Base-by-base conservation (phyloP, 2,329 filamentous ascomycete species). In the Macroventuria anomochaeta region DNA sequence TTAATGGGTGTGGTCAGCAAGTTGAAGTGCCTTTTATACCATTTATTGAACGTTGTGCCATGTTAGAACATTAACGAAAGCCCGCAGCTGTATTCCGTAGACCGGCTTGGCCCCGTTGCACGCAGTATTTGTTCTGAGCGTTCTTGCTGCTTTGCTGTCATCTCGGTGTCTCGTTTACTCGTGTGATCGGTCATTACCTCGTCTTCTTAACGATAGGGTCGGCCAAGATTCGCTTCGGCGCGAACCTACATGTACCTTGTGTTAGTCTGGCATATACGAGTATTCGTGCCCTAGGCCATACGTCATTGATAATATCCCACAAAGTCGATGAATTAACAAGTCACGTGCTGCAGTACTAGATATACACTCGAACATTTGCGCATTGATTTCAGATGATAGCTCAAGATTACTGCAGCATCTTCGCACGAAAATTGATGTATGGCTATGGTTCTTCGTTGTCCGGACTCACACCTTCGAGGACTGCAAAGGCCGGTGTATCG, bases 391-490 rank as follows among this genome's bases (percentile, higher is more conserved):
- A 17, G 15, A 11, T 17, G 2, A 7, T 3, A 36, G 2, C 18
- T 44, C 46, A 46, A 23, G 41, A 38, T 15, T 46, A 18, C 20
- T 58, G 49, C 6, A 52, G 3, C 28, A 52, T 58, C 12, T 34
- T 29, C n/a, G 51, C 38, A 15, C 43, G 55, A 10, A 58, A 42
- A 31, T 63, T 63, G 20, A 49, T 20, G 26, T 57, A 59, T 17
- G 56, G 56, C 11, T 49, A 54, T 12, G 56, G 56, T 13, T 50
- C 37, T 1, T 53, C 44, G 13, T 32, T 42, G 8, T 52, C 39
- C 1, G 56, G 54, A 42, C 55, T 43, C 1, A 63, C 49, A 5
- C 58, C 56, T 28, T 58, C 23, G 15, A 61, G 28, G 5, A 63
- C 43, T 15, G 52, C 53, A 47, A 61, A 58, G 0, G 43, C 46